A percentile compares a stretch with the other conserved stretches of the same genome.
These are phyloP conservation scores for Pythium sp. DNA, from an alignment of 352 stramenopile species.

Conservation along the genomic window DNA sequence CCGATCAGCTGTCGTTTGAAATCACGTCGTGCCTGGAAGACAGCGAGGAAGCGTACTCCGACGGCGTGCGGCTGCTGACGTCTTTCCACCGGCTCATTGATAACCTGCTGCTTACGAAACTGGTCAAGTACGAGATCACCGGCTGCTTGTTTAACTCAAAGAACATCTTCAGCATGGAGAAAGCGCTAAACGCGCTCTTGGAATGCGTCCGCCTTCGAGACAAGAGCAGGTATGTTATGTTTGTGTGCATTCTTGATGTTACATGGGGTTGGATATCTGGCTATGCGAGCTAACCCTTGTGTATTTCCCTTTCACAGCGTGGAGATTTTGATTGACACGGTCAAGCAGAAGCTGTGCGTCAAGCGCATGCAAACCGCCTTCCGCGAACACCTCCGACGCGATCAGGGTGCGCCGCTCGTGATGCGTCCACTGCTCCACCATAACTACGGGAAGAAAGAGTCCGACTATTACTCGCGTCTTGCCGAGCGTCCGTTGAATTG, in stretches of 20 bases:
- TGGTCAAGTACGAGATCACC: slow-evolving; percentile 54
- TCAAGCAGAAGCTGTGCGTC: slow-evolving; percentile 71
- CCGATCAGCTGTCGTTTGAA: slow-evolving; percentile 50
- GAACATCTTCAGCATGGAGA: slow-evolving; percentile 59
- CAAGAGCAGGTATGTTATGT: slow-evolving; percentile 44
- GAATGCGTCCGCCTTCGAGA: slow-evolving; percentile 67
- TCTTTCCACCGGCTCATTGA: slow-evolving; percentile 62
- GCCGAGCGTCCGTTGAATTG: slow-evolving; percentile 54
- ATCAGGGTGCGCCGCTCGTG: slow-evolving; percentile 61
- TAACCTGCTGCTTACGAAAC: slow-evolving; percentile 39
- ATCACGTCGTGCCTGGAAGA: slow-evolving; percentile 46
- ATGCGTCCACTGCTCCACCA: slow-evolving; percentile 77
- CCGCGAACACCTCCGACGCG: slow-evolving; percentile 54
- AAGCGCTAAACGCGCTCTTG: slow-evolving; percentile 49
- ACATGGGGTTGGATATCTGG: not conserved
- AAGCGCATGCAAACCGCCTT: slow-evolving; percentile 71
- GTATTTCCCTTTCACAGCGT: slow-evolving; percentile 19
- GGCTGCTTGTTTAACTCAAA: slow-evolving; percentile 57
- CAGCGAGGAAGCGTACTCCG: slow-evolving; percentile 33
- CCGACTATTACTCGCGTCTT: slow-evolving; percentile 27
- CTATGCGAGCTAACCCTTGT: not conserved
- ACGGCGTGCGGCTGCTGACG: slow-evolving; percentile 55
- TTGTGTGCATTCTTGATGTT: not conserved
- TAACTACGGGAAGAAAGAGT: slow-evolving; percentile 39
- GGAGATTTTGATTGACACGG: slow-evolving; percentile 64